Evolutionary conservation across 2,329 filamentous ascomycete species (phyloP).

Genomic region (Fusarium nelsonii): DNA sequence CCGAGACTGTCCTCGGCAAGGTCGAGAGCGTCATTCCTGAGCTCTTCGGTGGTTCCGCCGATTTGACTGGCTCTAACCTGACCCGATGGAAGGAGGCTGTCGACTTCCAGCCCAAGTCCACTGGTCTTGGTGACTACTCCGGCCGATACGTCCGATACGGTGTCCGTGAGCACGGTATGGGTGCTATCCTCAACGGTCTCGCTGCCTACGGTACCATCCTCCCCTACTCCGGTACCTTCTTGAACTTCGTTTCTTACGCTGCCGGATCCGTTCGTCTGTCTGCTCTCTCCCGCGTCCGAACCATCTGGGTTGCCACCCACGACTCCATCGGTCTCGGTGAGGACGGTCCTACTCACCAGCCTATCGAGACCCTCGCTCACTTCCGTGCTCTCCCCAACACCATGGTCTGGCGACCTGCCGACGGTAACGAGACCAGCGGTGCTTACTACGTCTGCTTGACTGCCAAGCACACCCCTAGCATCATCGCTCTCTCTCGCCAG

Average conservation of each 20-base stretch:
- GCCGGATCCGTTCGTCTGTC: slow-evolving; percentile 95
- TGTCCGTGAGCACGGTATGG: slow-evolving; percentile 93
- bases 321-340: slow-evolving; percentile 99
- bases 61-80: slow-evolving; percentile 98
- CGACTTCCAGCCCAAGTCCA: slow-evolving; percentile 94
- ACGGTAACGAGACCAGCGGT: slow-evolving; percentile 97
- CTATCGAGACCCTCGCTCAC: slow-evolving; percentile 97
- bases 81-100: slow-evolving; percentile 97
- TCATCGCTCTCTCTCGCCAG: slow-evolving; percentile 95
- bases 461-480: slow-evolving; percentile 88
- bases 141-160: slow-evolving; percentile 95
- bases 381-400: slow-evolving; percentile 99
- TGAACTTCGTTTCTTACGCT: slow-evolving; percentile 99
- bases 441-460: slow-evolving; percentile 97
- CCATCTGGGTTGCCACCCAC: slow-evolving; percentile 97
- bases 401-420: slow-evolving; percentile 99
- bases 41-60: slow-evolving; percentile 94
- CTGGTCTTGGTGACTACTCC: slow-evolving; percentile 86
- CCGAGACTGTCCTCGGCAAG: slow-evolving; percentile 91
- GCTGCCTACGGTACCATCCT: slow-evolving; percentile 95
- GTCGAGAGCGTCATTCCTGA: slow-evolving; percentile 87
- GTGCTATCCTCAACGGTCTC: slow-evolving; percentile 93
- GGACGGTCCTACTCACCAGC: slow-evolving; percentile 98
- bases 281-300: slow-evolving; percentile 88
- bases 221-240: slow-evolving; percentile 94